phyloP scores from a whole-genome alignment of 2,329 filamentous ascomycete species.

The Paraphoma sp. region DNA sequence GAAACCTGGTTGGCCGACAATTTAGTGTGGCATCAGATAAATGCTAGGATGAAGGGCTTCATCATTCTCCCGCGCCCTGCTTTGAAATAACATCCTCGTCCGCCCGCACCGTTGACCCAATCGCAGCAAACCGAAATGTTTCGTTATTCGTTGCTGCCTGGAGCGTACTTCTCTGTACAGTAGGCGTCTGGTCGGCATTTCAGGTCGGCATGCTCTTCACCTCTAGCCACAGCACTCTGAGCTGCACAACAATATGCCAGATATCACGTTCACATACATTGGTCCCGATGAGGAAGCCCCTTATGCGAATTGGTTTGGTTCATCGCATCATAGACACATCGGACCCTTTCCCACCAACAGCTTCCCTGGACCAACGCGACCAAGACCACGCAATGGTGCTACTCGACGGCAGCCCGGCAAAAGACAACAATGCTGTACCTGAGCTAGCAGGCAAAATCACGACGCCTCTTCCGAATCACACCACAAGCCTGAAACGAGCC shows the following conservation, averaged over 20 bases:
- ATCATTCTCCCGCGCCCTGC: not conserved
- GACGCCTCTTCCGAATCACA: not conserved
- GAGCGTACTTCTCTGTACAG: not conserved
- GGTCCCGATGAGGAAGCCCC: too few species aligned
- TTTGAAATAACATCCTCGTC: constrained; percentile 1
- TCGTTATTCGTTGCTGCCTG: not conserved
- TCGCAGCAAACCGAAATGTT: not conserved
- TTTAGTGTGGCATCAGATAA: not conserved
- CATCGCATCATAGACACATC: too few species aligned
- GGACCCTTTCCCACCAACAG: not conserved
- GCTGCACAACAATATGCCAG: not conserved
- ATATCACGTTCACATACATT: too few species aligned
- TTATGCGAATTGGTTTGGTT: too few species aligned
- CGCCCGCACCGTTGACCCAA: not conserved
- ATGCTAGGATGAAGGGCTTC: not conserved
- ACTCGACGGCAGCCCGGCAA: not conserved
- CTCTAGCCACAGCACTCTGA: not conserved
- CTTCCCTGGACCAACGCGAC: not conserved
- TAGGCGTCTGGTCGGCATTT: not conserved
- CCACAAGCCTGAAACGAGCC: not conserved
- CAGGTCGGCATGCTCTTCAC: not conserved
- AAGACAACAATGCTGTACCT: not conserved
- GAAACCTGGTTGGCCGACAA: constrained; percentile 29
- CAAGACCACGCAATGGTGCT: not conserved
- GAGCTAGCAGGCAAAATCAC: not conserved